Evolutionary conservation across 1,284 basidiomycete genomes (phyloP).

Genomic region (Bondarzewia mesenterica): DNA sequence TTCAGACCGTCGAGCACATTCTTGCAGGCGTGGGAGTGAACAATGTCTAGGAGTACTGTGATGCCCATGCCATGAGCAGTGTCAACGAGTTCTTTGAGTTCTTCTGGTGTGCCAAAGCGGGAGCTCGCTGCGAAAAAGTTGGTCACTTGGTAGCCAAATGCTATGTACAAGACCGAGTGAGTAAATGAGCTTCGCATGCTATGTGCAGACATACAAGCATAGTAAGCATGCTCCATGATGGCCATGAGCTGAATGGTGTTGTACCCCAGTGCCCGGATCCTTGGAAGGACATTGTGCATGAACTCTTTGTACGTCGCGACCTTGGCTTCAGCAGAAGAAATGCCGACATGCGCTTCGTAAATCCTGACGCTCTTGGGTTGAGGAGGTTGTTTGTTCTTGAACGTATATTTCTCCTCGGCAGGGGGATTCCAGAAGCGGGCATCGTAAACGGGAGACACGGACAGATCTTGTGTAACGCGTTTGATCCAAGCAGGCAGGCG

Average conservation of each 20-base stretch:
- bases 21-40: conserved; percentile 98
- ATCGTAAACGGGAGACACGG: conserved; percentile 88
- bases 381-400: conserved; percentile 73
- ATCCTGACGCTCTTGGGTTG: conserved; percentile 74
- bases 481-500: conserved; percentile 91
- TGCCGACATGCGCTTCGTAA: conserved; percentile 98
- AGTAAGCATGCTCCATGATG: conserved; percentile 97
- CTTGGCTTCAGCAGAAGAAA: conserved; percentile 81
- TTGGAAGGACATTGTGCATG: conserved; percentile 74
- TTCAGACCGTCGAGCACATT: conserved; percentile 96
- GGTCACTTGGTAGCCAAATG: conserved; percentile 97
- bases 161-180: conserved; percentile 27
- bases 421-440: conserved; percentile 99
- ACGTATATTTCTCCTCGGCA: conserved; percentile 59
- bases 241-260: conserved; percentile 98
- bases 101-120: conserved; percentile 90
- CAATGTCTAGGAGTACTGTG: conserved; percentile 91
- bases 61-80: conserved; percentile 91
- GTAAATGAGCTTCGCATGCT: conserved; percentile 2
- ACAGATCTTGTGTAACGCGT: conserved; percentile 91
- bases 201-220: conserved; percentile 69
- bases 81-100: conserved; percentile 92
- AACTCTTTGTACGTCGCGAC: conserved; percentile 98
- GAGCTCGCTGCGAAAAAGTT: conserved; percentile 98
- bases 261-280: conserved; percentile 90